These are phyloP conservation scores for Botrytis cinerea DNA, from an alignment of 2,329 filamentous ascomycete species.

Conservation along the genomic window DNA sequence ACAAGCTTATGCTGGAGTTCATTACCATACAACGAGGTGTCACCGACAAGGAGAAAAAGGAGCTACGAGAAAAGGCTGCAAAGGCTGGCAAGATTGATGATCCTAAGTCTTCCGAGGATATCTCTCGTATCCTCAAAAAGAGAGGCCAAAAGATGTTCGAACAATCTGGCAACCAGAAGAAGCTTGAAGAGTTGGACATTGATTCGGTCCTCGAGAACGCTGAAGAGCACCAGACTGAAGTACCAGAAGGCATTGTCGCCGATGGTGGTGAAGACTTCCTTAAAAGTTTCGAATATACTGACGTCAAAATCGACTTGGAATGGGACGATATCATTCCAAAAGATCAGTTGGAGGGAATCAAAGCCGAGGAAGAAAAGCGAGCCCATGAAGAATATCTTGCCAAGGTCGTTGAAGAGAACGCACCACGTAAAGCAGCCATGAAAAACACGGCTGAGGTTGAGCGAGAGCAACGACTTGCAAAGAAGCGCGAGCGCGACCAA, in stretches of 20 bases:
- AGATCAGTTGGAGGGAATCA: conserved; percentile 85
- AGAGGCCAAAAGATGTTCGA: conserved; percentile 99
- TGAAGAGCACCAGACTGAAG: conserved; percentile 94
- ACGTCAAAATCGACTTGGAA: conserved; percentile 94
- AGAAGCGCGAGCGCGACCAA: conserved; percentile 66
- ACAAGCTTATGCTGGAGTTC: conserved; percentile 96
- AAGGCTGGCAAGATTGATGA: conserved; percentile 79
- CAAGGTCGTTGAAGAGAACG: conserved; percentile 80
- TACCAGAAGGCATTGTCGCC: conserved; percentile 90
- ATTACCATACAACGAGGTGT: conserved; percentile 96
- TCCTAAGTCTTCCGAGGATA: conserved; percentile 89
- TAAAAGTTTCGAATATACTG: conserved; percentile 85
- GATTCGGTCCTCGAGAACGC: conserved; percentile 96
- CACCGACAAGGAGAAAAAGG: conserved; percentile 87
- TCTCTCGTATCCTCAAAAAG: conserved; percentile 93
- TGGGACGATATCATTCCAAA: conserved; percentile 99
- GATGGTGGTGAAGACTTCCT: conserved; percentile 97
- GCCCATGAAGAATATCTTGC: conserved; percentile 81
- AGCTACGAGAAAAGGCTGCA: conserved; percentile 71
- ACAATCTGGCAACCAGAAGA: conserved; percentile 93
- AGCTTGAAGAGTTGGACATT: conserved; percentile 95
- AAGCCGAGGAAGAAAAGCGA: conserved; percentile 82
- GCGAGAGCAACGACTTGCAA: conserved; percentile 62
- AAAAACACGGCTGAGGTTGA: conserved; percentile 60
- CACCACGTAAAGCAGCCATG: conserved; percentile 72